Base-by-base conservation (phyloP, 1,139 yeast genomes). In the Hyphopichia khmerensis region DNA sequence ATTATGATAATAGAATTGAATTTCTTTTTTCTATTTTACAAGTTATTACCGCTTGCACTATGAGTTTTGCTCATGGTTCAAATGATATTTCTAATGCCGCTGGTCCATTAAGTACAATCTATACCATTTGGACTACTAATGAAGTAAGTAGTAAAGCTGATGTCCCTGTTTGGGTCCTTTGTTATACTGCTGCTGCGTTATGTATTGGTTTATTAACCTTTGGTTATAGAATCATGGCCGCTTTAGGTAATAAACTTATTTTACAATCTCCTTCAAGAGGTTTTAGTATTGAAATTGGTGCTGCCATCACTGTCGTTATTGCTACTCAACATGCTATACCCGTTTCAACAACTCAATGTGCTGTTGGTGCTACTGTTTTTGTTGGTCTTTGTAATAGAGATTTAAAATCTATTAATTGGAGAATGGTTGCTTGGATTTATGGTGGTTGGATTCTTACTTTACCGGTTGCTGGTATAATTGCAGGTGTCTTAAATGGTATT, bases 11-110 rank as follows among this genome's bases (percentile, higher is more conserved):
- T 75, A 80, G 81, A 64, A 70, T 83, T 46, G 95, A 85, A 64
- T 84, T 75, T 62, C 66, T 85, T 53, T 85, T 79, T 64, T 81
- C 93, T 4, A 69, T 84, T 51, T 69, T 84, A 45, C 95, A 85
- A 65, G 84, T 81, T 40, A 66, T 85, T 48, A 84, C 91, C 41
- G 91, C 95, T 18, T 77, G 84, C 55, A 84, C 90, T 47, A 84
- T 84, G 84, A 84, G 91, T 4, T 84, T 85, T 62, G 88, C 91
- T 15, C 95, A 85, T 57, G 89, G 95, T 48, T 84, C 93, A 36
- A 86, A 85, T 59, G 95, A 85, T 65, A 83, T 86, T 51, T 77
- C 91, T 40, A 85, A 85, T 55, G 91, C 93, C 34, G 79, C 87
- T 31, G 93, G 89, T 51, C 93, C 93, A 29, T 71, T 84, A 54